A percentile compares a stretch with the other conserved stretches of the same genome.
These are phyloP conservation scores for Fusarium sp. DNA, from an alignment of 2,329 filamentous ascomycete species.

Conservation along the genomic window DNA sequence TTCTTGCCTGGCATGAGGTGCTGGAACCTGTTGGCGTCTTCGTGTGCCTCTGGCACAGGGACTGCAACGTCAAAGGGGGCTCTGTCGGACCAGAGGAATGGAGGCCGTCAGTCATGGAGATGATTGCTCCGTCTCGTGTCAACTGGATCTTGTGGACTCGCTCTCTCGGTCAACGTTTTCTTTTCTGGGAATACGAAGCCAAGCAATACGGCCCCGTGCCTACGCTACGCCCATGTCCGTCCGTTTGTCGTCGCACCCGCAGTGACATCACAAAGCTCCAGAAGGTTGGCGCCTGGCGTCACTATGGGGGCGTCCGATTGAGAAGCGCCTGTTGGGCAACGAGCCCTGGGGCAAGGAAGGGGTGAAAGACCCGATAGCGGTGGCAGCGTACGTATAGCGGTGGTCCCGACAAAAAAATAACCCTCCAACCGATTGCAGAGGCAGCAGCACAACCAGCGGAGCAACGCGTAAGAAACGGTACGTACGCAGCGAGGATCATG, in stretches of 20 bases:
- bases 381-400: background rate
- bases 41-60: slow-evolving; percentile 3
- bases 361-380: slow-evolving; percentile 11
- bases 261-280: slow-evolving; percentile 38
- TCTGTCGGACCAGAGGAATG: slow-evolving; percentile 5
- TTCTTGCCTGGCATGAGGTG: slow-evolving; percentile 14
- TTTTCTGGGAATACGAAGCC: slow-evolving; percentile 35
- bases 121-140: background rate
- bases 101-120: background rate
- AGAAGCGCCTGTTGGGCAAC: slow-evolving; percentile 24
- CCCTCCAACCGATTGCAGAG: slow-evolving; percentile 11
- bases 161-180: slow-evolving; percentile 1
- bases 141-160: slow-evolving; percentile 10
- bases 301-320: slow-evolving; percentile 13
- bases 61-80: background rate
- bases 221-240: background rate
- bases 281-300: slow-evolving; percentile 14
- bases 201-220: slow-evolving; percentile 6
- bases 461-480: background rate
- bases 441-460: slow-evolving; percentile 1
- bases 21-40: slow-evolving; percentile 7
- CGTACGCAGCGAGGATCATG: background rate
- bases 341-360: slow-evolving; percentile 25
- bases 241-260: slow-evolving; percentile 30
- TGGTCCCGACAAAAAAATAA: slow-evolving; percentile 31